phyloP scores from a whole-genome alignment of 352 stramenopile species.

The Thraustochytrium striatum region DNA sequence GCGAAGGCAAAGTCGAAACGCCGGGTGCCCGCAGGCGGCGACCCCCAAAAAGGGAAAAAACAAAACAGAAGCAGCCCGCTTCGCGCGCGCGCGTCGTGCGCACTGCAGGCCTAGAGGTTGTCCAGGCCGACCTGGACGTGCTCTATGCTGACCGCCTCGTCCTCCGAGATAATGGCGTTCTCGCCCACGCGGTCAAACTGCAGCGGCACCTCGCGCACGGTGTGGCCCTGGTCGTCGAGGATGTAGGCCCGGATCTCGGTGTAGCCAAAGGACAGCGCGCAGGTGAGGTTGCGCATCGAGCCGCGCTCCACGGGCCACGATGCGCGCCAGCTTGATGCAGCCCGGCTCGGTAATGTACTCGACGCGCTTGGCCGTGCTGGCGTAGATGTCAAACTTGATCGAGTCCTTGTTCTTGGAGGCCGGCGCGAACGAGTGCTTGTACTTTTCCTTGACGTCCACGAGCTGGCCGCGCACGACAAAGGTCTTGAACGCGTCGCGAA shows the following conservation, averaged over 20 bases:
- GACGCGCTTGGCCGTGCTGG: background rate
- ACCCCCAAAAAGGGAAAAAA: too few species aligned
- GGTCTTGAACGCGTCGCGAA: slow-evolving; percentile 34
- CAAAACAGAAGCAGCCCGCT: too few species aligned
- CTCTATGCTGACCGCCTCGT: too few species aligned
- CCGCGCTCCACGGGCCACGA: background rate
- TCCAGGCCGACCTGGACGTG: too few species aligned
- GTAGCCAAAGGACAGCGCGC: slow-evolving; percentile 39
- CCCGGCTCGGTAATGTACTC: slow-evolving; percentile 28
- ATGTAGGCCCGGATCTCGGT: slow-evolving; percentile 22
- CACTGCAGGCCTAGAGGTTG: too few species aligned
- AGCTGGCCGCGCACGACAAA: slow-evolving; percentile 34
- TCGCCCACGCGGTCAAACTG: background rate
- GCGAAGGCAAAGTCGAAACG: too few species aligned
- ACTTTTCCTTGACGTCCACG: slow-evolving; percentile 10
- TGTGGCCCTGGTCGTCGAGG: background rate
- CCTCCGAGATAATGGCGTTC: background rate
- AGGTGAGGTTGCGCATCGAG: slow-evolving; percentile 7
- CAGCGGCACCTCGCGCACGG: slow-evolving; percentile 1
- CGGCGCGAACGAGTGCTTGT: slow-evolving; percentile 35
- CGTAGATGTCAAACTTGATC: slow-evolving; percentile 50
- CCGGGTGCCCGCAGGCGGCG: too few species aligned
- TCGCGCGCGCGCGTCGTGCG: too few species aligned
- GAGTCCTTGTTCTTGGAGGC: background rate
- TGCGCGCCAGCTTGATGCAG: slow-evolving; percentile 42